A percentile compares a stretch with the other conserved stretches of the same genome.
phyloP scores from a whole-genome alignment of 2,329 filamentous ascomycete genomes.

The Juglanconis oblonga region DNA sequence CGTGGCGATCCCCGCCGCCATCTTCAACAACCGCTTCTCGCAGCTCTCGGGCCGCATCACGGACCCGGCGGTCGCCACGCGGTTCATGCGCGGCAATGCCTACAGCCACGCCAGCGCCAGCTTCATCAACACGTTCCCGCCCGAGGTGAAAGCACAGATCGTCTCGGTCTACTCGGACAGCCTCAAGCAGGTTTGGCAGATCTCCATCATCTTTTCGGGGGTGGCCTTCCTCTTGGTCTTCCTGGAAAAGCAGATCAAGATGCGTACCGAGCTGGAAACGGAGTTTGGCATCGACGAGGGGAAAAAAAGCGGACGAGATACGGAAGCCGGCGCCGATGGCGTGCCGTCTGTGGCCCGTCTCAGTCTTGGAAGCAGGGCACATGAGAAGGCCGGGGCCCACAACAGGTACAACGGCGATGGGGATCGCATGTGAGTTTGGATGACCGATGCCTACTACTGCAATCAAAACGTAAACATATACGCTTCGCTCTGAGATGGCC shows the following conservation, averaged over 20 bases:
- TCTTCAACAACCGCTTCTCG: constrained; percentile 33
- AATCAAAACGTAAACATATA: too few relatives aligned
- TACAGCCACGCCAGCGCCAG: constrained; percentile 26
- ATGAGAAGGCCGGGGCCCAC: too few relatives aligned
- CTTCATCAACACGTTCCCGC: constrained; percentile 23
- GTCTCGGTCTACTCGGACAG: constrained; percentile 19
- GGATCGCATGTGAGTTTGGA: too few relatives aligned
- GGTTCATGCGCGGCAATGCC: constrained; percentile 25
- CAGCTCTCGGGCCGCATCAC: constrained; percentile 18
- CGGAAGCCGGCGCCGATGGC: too few relatives aligned
- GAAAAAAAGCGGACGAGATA: too few relatives aligned
- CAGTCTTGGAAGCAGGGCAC: too few relatives aligned
- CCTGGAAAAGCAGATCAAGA: constrained; percentile 6
- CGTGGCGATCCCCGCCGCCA: constrained; percentile 39
- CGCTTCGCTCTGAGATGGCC: too few relatives aligned
- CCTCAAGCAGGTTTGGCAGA: constrained; percentile 5
- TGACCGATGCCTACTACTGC: too few relatives aligned
- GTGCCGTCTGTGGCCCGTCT: too few relatives aligned
- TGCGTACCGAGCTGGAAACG: constrained; percentile 13
- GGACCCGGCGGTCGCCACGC: constrained; percentile 15
- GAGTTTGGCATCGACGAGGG: too few relatives aligned
- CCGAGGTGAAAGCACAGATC: constrained; percentile 21
- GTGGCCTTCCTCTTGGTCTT: constrained; percentile 1
- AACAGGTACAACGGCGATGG: too few relatives aligned
- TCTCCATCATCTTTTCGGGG: constrained; percentile 10